Conservation (phyloP, 2,329 filamentous ascomycete species). For the Dactylellina drechsleri region DNA sequence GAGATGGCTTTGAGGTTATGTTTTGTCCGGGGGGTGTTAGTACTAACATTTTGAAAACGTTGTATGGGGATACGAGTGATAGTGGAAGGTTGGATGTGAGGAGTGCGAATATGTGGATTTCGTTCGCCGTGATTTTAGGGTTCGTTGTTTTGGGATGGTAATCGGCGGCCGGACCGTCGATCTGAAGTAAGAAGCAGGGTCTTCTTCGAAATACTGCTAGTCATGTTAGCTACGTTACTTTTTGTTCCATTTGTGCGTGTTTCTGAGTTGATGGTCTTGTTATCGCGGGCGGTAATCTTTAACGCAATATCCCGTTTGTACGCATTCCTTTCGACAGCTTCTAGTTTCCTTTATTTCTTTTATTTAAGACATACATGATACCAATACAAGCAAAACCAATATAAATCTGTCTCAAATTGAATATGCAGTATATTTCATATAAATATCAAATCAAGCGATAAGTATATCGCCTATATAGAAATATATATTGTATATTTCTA, state of each 20-base stretch:
- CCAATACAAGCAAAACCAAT: not conserved
- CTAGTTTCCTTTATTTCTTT: not conserved
- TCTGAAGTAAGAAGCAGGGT: not conserved
- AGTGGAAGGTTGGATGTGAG: not conserved
- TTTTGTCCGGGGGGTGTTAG: constrained; percentile 72
- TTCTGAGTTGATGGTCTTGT: too few relatives aligned
- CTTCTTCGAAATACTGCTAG: not conserved
- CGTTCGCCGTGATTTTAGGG: constrained; percentile 5
- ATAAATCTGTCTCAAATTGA: too few relatives aligned
- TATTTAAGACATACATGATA: constrained; percentile 5
- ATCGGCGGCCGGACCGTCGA: not conserved
- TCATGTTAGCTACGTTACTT: not conserved
- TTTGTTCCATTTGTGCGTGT: too few relatives aligned
- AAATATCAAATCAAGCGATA: too few relatives aligned
- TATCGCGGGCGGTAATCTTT: constrained; percentile 25
- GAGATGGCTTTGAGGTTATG: constrained; percentile 80
- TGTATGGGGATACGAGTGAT: constrained; percentile 20
- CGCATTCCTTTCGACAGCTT: constrained; percentile 2
- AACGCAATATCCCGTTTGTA: not conserved
- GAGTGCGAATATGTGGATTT: constrained; percentile 12
- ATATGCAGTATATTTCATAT: too few relatives aligned
- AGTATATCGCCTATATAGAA: too few relatives aligned
- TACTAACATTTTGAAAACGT: constrained; percentile 43
- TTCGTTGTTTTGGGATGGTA: constrained; percentile 23
- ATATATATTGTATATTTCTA: too few relatives aligned